phyloP scores from a whole-genome alignment of 805 yeast genomes.

The Spathaspora sp. region DNA sequence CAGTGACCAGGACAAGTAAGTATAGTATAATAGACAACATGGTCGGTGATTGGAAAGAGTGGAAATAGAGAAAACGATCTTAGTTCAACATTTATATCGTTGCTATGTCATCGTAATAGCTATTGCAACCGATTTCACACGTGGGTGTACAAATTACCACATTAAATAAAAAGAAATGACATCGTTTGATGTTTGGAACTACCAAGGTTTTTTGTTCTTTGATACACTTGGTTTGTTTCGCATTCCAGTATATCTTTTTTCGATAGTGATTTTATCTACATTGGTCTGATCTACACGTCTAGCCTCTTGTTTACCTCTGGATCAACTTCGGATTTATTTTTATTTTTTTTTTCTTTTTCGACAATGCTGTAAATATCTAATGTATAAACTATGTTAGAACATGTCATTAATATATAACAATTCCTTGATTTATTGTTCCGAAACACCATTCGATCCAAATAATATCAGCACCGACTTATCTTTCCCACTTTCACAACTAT shows the following conservation, averaged over 20 bases:
- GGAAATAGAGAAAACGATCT: background rate
- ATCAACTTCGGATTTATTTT: background rate
- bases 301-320: background rate
- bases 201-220: background rate
- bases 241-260: background rate
- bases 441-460: background rate
- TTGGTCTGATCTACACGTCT: background rate
- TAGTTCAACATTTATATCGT: background rate
- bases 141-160: background rate
- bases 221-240: background rate
- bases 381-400: background rate
- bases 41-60: background rate
- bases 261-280: background rate
- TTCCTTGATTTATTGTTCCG: constrained; percentile 16
- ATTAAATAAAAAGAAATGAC: background rate
- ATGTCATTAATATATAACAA: constrained; percentile 24
- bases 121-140: background rate
- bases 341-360: background rate
- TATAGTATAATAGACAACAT: background rate
- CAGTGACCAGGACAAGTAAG: background rate
- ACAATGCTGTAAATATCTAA: background rate
- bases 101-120: background rate
- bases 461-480: constrained; percentile 3
- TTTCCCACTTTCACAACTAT: constrained; percentile 21
- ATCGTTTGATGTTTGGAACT: background rate